phyloP scores from a whole-genome alignment of 768 basidiomycete species.

The Mycena belliarum region DNA sequence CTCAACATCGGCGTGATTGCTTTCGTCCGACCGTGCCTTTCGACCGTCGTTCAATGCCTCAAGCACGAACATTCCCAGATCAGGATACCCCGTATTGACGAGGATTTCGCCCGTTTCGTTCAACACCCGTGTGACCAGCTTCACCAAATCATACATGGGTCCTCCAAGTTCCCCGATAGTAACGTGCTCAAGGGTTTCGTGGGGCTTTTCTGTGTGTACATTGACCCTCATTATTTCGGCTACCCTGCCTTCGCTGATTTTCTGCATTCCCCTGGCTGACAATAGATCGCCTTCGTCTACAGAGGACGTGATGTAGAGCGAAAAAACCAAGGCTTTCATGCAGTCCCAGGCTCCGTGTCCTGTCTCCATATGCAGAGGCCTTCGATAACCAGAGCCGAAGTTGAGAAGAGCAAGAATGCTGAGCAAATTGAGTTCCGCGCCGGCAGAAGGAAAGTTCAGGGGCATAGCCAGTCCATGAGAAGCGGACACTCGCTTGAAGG shows the following conservation, averaged over 20 bases:
- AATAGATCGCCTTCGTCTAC: slow-evolving; percentile 59
- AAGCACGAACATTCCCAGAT: slow-evolving; percentile 75
- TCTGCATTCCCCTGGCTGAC: slow-evolving; percentile 65
- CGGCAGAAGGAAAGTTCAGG: slow-evolving; percentile 70
- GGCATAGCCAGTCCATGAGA: slow-evolving; percentile 77
- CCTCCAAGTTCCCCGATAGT: slow-evolving; percentile 78
- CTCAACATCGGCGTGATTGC: slow-evolving; percentile 47
- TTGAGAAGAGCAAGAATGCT: slow-evolving; percentile 78
- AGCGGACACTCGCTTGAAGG: slow-evolving; percentile 61
- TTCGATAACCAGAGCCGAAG: slow-evolving; percentile 81
- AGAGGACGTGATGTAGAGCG: slow-evolving; percentile 68
- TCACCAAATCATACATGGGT: slow-evolving; percentile 71
- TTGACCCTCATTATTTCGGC: slow-evolving; percentile 74
- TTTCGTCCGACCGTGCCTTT: slow-evolving; percentile 30
- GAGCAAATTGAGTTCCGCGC: slow-evolving; percentile 82
- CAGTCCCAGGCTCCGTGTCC: slow-evolving; percentile 85
- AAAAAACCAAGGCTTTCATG: slow-evolving; percentile 72
- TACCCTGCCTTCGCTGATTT: slow-evolving; percentile 54
- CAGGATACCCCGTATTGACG: slow-evolving; percentile 57
- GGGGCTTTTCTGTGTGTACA: slow-evolving; percentile 69
- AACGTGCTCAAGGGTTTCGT: slow-evolving; percentile 68
- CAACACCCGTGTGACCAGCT: slow-evolving; percentile 59
- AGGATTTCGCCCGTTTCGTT: slow-evolving; percentile 75
- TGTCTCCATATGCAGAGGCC: slow-evolving; percentile 67
- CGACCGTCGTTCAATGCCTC: slow-evolving; percentile 62